These are phyloP conservation scores for Lichtheimia ornata DNA, from an alignment of 371 early-diverging fungal species.

Conservation along the genomic window DNA sequence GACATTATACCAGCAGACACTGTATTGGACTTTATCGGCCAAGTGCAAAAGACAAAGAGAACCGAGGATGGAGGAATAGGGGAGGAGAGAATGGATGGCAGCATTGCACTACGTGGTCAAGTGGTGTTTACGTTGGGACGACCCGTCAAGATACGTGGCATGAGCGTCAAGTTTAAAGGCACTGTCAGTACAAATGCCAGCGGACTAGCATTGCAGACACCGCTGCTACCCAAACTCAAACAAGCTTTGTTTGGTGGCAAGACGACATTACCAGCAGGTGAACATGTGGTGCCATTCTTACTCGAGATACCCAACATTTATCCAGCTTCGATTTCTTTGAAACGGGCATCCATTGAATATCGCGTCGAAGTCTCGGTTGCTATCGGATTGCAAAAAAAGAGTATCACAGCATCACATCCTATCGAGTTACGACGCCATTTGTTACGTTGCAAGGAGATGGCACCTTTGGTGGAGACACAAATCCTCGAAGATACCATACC, in stretches of 20 bases:
- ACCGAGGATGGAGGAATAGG: not conserved
- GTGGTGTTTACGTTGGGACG: slow-evolving; percentile 19
- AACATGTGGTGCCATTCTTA: slow-evolving; percentile 24
- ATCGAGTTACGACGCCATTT: slow-evolving; percentile 24
- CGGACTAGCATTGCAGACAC: slow-evolving; percentile 8
- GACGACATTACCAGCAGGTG: slow-evolving; percentile 22
- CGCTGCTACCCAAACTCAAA: slow-evolving; percentile 27
- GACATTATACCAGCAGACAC: slow-evolving; percentile 21
- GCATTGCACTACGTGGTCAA: slow-evolving; percentile 19
- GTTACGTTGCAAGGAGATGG: slow-evolving; percentile 22
- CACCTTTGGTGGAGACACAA: slow-evolving; percentile 25
- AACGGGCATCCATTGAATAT: slow-evolving; percentile 26
- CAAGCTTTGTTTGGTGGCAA: slow-evolving; percentile 17
- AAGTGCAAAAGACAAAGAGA: not conserved
- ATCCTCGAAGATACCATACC: slow-evolving; percentile 26
- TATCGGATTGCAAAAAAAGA: slow-evolving; percentile 25
- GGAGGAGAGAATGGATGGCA: slow-evolving; percentile 10
- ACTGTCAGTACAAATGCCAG: not conserved
- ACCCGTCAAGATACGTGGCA: slow-evolving; percentile 22
- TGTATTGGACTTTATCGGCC: slow-evolving; percentile 22
- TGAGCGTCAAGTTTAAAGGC: slow-evolving; percentile 30
- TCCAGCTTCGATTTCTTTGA: slow-evolving; percentile 18
- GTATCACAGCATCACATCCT: slow-evolving; percentile 24
- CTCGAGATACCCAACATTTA: slow-evolving; percentile 26
- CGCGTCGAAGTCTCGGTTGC: slow-evolving; percentile 20